Evolutionary conservation across 2,329 filamentous ascomycete genomes (phyloP), one percentile per base, ranked within the genome.

Genomic region (Aspergillus ochraceus): DNA sequence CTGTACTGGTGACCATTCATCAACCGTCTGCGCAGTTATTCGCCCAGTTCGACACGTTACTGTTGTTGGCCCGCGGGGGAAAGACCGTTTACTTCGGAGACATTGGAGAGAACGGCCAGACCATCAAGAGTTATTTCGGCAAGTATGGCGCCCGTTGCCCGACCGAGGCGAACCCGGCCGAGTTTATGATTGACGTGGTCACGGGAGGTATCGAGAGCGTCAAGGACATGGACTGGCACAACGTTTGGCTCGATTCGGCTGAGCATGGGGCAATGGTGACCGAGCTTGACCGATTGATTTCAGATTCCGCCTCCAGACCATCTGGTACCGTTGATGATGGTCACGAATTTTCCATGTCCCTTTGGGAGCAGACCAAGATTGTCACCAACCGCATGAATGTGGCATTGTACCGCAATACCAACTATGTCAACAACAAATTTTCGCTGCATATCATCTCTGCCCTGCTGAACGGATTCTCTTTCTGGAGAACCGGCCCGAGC

Each of bases 1-100:
- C 87, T 0, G 86, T 90, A 54, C 76, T 90, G 49, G 88, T 86
- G 68, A 90, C 87, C 0, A 89, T 90, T 53, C 87, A 90, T 67
- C 87, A 90, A 64, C 87, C 87, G 3, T 86, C 83, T 4, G 85
- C 85, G 0, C 80, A 87, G 20, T 77, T 90, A 1, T 86, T 89
- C 57, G 81, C 88, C 61, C 81, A 89, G 65, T 90, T 90, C 71
- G 87, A 90, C 68, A 87, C 87, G 76, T 83, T 90, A 2, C 79
- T 90, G 0, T 83, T 86, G 1, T 79, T 90, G 11, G 86, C 86
- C 59, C 84, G 80, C 1, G 86, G 86, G 10, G 87, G 86, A 19
- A 86, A 87, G 68, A 87, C 84, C 0, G 87, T 88, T 65, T 90
- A 90, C 72, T 90, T 90, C 61, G 88, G 88, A 4, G 69, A 71